Conservation (phyloP, 257 asterid species). For the Solanum virginianum region DNA sequence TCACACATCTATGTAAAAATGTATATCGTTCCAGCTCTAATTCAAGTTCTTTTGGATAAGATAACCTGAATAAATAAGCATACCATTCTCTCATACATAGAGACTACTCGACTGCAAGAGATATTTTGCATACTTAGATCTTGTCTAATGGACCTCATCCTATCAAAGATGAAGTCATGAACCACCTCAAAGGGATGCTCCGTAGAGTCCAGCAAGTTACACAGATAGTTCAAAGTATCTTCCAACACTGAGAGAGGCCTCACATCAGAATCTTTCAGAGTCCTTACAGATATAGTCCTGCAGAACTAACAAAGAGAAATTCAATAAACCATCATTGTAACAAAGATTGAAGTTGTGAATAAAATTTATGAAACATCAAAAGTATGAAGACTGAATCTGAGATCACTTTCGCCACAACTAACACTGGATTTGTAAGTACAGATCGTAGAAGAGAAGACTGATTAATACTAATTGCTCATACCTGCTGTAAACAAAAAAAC, state of each 20-base stretch:
- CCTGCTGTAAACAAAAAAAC: neutral
- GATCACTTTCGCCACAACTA: neutral
- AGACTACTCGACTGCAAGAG: conserved; percentile 40
- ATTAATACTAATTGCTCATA: neutral
- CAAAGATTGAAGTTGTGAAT: neutral
- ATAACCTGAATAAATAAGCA: conserved; percentile 7
- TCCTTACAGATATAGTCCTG: conserved; percentile 66
- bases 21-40: neutral
- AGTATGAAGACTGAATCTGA: neutral
- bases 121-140: conserved; percentile 89
- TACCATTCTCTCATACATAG: conserved; percentile 93
- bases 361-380: neutral
- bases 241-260: conserved; percentile 77
- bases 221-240: conserved; percentile 59
- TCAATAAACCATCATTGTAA: neutral
- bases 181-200: conserved; percentile 67
- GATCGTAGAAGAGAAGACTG: neutral
- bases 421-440: neutral
- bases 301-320: conserved; percentile 47
- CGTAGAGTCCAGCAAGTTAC: conserved; percentile 42
- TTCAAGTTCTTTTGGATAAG: neutral
- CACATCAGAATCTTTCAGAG: conserved; percentile 53
- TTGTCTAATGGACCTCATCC: conserved; percentile 89
- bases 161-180: conserved; percentile 84
- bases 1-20: neutral